Percentiles rank a stretch among this genome's conserved stretches.
phyloP scores from a whole-genome alignment of 164 flowering plant species.

The Amborella trichopoda region DNA sequence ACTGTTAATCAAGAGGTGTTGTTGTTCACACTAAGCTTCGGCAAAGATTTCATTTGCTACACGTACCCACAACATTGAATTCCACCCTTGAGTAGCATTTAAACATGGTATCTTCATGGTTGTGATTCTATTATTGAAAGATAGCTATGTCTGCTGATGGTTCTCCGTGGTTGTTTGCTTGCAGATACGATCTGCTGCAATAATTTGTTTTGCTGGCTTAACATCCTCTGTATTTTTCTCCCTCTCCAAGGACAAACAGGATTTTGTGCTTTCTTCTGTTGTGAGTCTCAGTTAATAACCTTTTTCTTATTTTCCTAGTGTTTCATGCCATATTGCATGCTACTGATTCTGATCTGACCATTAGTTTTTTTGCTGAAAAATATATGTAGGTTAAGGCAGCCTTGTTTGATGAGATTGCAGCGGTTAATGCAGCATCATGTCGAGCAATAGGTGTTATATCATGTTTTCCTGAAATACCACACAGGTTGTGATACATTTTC shows the following conservation, averaged over 20 bases:
- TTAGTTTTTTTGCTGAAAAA: background rate
- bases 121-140: no score
- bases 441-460: slow-evolving; percentile 89
- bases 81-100: no score
- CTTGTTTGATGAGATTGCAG: slow-evolving; percentile 48
- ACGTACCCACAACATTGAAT: no score
- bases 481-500: slow-evolving; percentile 32
- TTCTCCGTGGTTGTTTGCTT: slow-evolving; percentile 6
- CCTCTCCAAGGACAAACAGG: slow-evolving; percentile 50
- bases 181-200: slow-evolving; percentile 83
- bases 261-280: slow-evolving; percentile 38
- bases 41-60: no score
- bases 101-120: no score
- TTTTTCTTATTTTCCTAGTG: background rate
- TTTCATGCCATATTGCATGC: background rate
- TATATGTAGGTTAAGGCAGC: slow-evolving; percentile 48
- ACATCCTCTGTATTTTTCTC: slow-evolving; percentile 66
- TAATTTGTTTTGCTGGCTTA: slow-evolving; percentile 92
- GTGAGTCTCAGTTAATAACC: slow-evolving; percentile 28
- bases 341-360: no score
- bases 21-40: no score
- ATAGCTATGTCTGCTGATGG: no score
- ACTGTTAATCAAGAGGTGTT: no score
- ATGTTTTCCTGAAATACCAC: slow-evolving; percentile 55
- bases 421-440: slow-evolving; percentile 91